A percentile compares a stretch with the other conserved stretches of the same genome.
Conservation (phyloP, 2,329 filamentous ascomycete species). For the Colletotrichum noveboracense region DNA sequence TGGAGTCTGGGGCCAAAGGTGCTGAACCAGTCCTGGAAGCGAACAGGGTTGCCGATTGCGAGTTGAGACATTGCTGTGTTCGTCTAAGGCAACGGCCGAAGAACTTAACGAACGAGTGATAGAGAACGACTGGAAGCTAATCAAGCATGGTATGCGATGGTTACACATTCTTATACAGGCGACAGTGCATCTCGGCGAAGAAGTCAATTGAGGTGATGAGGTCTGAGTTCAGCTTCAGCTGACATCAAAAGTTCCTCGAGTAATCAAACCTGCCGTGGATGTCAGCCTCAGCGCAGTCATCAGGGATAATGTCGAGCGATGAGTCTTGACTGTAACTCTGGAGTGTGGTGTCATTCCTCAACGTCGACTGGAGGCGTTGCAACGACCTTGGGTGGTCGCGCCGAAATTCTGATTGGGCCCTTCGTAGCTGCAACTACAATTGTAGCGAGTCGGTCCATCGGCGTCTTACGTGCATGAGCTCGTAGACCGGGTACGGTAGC, state of each 20-base stretch:
- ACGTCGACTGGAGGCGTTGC: neutral
- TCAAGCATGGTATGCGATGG: neutral
- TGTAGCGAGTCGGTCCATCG: neutral
- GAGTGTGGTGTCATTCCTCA: neutral
- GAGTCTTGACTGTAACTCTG: neutral
- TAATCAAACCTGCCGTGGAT: neutral
- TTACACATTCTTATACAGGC: neutral
- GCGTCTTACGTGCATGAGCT: neutral
- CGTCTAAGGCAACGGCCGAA: neutral
- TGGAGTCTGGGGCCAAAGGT: neutral
- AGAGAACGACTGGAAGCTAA: neutral
- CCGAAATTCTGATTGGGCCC: neutral
- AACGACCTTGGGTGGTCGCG: neutral
- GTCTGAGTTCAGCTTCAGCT: neutral
- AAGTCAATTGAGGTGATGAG: neutral
- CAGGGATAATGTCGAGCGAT: neutral
- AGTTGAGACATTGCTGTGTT: neutral
- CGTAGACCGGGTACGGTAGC: neutral
- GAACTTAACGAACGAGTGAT: rapidly evolving
- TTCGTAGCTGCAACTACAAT: neutral
- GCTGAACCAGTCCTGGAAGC: neutral
- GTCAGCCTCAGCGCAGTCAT: neutral
- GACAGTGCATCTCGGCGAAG: neutral
- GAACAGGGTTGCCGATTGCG: neutral
- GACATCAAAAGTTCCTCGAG: neutral